A percentile compares a stretch with the other conserved stretches of the same genome.
Conservation (phyloP, 2,329 filamentous ascomycete species). For the Aspergillus terreus region DNA sequence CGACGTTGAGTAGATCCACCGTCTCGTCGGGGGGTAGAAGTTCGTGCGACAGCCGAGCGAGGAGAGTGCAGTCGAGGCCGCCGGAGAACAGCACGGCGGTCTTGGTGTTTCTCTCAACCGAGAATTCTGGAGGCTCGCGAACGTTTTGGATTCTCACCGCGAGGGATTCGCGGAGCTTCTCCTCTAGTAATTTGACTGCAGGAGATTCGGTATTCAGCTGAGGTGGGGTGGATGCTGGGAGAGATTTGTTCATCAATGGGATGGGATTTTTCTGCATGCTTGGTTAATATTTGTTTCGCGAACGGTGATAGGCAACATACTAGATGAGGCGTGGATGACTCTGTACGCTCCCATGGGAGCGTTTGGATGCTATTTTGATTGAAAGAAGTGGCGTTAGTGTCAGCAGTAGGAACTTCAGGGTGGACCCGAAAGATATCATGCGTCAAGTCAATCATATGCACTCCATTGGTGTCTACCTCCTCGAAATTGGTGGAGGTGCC, state of each 20-base stretch:
- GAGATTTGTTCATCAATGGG: slow-evolving; percentile 41
- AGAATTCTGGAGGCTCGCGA: slow-evolving; percentile 51
- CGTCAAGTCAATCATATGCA: slow-evolving; percentile 65
- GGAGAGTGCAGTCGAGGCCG: slow-evolving; percentile 84
- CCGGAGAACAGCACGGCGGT: slow-evolving; percentile 89
- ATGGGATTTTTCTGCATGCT: slow-evolving; percentile 38
- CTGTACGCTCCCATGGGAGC: slow-evolving; percentile 25
- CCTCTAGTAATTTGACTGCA: slow-evolving; percentile 53
- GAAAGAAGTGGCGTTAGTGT: slow-evolving; percentile 5
- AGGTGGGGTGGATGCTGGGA: slow-evolving; percentile 28
- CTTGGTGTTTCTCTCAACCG: slow-evolving; percentile 27
- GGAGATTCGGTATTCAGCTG: slow-evolving; percentile 39
- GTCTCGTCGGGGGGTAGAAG: slow-evolving; percentile 64
- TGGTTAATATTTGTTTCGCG: slow-evolving; percentile 5
- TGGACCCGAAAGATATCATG: slow-evolving; percentile 8
- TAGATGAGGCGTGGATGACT: slow-evolving; percentile 16
- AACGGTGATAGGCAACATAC: slow-evolving; percentile 15
- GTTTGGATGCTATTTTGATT: slow-evolving; percentile 20
- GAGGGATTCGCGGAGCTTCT: slow-evolving; percentile 59
- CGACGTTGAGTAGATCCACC: slow-evolving; percentile 90
- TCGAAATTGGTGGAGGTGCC: slow-evolving; percentile 54
- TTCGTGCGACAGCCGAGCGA: slow-evolving; percentile 77
- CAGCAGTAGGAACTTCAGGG: background rate
- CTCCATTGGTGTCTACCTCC: slow-evolving; percentile 81
- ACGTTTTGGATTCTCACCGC: slow-evolving; percentile 62